Conservation (phyloP, 176 grass and related monocot genomes). For the Carex myosuroides region DNA sequence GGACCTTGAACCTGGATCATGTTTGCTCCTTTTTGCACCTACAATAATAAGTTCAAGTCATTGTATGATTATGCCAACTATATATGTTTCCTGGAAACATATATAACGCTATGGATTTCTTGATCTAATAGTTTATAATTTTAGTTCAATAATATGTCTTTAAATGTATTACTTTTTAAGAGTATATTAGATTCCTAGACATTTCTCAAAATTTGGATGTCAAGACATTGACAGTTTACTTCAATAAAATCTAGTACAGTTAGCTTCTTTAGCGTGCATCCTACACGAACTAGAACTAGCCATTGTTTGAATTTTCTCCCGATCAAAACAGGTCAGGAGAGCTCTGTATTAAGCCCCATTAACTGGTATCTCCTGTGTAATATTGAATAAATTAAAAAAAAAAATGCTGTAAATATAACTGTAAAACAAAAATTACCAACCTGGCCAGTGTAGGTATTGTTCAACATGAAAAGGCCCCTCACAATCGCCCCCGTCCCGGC, state of each 20-base stretch:
- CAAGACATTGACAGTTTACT: no score
- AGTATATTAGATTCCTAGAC: background rate
- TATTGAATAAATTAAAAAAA: background rate
- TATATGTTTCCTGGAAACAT: background rate
- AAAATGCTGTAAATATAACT: background rate
- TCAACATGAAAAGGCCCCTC: constrained; percentile 85
- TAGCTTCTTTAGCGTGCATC: background rate
- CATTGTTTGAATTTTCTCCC: no score
- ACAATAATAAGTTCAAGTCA: constrained; percentile 3
- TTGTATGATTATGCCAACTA: background rate
- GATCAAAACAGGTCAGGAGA: background rate
- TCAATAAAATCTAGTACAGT: background rate
- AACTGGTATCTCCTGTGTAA: background rate
- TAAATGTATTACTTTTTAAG: background rate
- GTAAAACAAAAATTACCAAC: constrained; percentile 12
- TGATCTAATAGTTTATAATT: background rate
- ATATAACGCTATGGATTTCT: background rate
- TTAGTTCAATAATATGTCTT: background rate
- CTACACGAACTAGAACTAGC: no score
- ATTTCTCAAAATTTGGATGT: background rate
- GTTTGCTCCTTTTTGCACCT: constrained; percentile 76
- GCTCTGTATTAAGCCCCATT: background rate
- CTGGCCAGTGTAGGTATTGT: constrained; percentile 67
- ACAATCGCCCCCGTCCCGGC: constrained; percentile 74
- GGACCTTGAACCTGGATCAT: constrained; percentile 49